phyloP scores from a whole-genome alignment of 164 flowering plant genomes.

The Euptelea pleiosperma region DNA sequence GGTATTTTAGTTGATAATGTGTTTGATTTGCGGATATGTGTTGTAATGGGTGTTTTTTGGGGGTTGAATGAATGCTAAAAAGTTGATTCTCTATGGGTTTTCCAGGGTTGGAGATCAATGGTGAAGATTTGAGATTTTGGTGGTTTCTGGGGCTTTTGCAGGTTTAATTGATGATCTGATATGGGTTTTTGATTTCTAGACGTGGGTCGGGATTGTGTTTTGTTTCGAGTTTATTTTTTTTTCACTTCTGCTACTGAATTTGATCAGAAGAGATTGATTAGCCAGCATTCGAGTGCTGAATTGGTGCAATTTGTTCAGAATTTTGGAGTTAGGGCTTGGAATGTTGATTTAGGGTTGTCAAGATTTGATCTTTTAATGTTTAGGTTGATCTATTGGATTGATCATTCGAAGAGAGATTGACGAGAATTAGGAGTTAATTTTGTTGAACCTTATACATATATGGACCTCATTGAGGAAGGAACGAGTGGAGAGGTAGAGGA shows the following conservation, averaged over 20 bases:
- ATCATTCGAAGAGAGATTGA: background rate
- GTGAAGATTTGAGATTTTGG: conserved; percentile 2
- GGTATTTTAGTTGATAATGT: conserved; percentile 5
- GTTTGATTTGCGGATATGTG: background rate
- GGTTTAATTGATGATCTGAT: background rate
- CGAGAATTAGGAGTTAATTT: background rate
- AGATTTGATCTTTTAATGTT: conserved; percentile 3
- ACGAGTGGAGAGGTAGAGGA: conserved; percentile 32
- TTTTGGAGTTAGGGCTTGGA: background rate
- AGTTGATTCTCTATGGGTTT: background rate
- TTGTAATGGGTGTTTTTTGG: background rate
- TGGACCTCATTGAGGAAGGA: conserved; percentile 40
- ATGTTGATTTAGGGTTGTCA: background rate
- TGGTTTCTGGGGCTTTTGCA: conserved; percentile 1
- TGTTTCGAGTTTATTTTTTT: background rate
- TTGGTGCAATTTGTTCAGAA: background rate
- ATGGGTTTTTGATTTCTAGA: conserved; percentile 8
- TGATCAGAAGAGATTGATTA: background rate
- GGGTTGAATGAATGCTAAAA: conserved; percentile 1
- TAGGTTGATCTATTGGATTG: conserved; percentile 5
- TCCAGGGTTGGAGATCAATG: conserved; percentile 4
- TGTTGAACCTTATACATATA: conserved; percentile 8
- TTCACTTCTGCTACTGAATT: background rate
- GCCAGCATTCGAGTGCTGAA: background rate
- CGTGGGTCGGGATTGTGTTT: no score